Conservation (phyloP, 2,329 filamentous ascomycete species). For the Cladosporium sp. region DNA sequence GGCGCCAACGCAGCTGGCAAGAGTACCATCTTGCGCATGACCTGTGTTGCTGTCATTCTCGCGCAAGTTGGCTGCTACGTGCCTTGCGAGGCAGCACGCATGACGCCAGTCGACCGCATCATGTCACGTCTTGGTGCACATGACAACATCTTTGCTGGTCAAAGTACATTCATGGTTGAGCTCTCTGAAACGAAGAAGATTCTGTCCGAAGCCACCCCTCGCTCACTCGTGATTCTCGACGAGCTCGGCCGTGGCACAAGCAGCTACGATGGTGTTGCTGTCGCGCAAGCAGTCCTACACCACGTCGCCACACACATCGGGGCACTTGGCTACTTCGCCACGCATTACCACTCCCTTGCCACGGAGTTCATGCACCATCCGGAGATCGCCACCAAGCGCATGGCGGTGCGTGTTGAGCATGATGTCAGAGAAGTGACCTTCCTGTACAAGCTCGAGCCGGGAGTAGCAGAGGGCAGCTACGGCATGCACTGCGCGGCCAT, state of each 20-base stretch:
- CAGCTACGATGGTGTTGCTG: slow-evolving; percentile 93
- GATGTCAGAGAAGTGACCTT: slow-evolving; percentile 85
- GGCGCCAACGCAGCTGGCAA: slow-evolving; percentile 97
- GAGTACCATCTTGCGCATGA: slow-evolving; percentile 94
- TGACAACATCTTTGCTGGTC: slow-evolving; percentile 97
- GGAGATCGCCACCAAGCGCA: slow-evolving; percentile 78
- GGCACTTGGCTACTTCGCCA: slow-evolving; percentile 93
- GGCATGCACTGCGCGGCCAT: slow-evolving; percentile 99
- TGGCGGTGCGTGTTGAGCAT: slow-evolving; percentile 93
- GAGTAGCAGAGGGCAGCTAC: slow-evolving; percentile 92
- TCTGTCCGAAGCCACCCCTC: slow-evolving; percentile 84
- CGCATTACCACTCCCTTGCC: slow-evolving; percentile 91
- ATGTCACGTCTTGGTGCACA: slow-evolving; percentile 98
- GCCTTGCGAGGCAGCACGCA: slow-evolving; percentile 72
- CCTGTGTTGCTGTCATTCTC: slow-evolving; percentile 94
- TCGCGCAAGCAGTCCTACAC: slow-evolving; percentile 95
- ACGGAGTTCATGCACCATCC: slow-evolving; percentile 87
- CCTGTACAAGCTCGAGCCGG: slow-evolving; percentile 87
- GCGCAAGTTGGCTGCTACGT: slow-evolving; percentile 94
- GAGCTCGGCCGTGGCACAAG: slow-evolving; percentile 92
- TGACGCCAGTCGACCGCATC: slow-evolving; percentile 93
- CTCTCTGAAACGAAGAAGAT: slow-evolving; percentile 98
- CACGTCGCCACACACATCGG: slow-evolving; percentile 91
- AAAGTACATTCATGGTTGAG: slow-evolving; percentile 98
- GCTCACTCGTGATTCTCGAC: slow-evolving; percentile 92